Conservation (phyloP, 805 yeast genomes). For the Myxozyma neglecta region DNA sequence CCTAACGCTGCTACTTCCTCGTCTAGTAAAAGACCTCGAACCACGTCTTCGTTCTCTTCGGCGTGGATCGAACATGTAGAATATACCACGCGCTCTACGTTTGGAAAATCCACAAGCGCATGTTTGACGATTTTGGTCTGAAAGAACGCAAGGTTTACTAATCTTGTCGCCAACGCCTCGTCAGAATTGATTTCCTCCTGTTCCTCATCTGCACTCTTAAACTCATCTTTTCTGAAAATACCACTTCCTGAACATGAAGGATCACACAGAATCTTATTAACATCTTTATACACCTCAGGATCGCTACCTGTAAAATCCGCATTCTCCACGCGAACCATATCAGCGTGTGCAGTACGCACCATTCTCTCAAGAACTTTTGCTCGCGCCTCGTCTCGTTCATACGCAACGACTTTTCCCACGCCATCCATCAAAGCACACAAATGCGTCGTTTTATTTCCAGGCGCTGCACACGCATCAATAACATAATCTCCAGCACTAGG, state of each 20-base stretch:
- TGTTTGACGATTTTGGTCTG: conserved; percentile 87
- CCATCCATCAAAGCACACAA: conserved; percentile 63
- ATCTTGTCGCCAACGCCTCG: conserved; percentile 48
- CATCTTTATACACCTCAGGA: conserved; percentile 47
- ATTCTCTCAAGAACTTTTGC: conserved; percentile 69
- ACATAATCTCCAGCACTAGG: conserved; percentile 62
- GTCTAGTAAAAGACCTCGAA: conserved; percentile 70
- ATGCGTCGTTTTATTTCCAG: conserved; percentile 97
- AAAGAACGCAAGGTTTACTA: conserved; percentile 75
- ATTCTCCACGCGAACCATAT: conserved; percentile 46
- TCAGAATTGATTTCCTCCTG: conserved; percentile 8
- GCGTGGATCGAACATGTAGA: conserved; percentile 95
- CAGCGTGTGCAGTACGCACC: conserved; percentile 76
- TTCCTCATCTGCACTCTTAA: background rate
- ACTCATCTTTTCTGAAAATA: conserved; percentile 78
- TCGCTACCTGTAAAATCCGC: conserved; percentile 59
- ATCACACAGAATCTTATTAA: conserved; percentile 84
- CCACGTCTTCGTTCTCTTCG: conserved; percentile 92
- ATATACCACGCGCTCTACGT: conserved; percentile 75
- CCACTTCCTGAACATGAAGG: conserved; percentile 99
- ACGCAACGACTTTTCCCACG: conserved; percentile 60
- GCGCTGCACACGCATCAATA: conserved; percentile 96
- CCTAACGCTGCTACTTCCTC: conserved; percentile 62
- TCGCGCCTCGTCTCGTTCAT: conserved; percentile 79
- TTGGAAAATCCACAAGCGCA: conserved; percentile 73